Evolutionary conservation across 768 basidiomycete genomes (phyloP), one percentile per base, ranked within the genome.

Genomic region (Mycena vulgaris): DNA sequence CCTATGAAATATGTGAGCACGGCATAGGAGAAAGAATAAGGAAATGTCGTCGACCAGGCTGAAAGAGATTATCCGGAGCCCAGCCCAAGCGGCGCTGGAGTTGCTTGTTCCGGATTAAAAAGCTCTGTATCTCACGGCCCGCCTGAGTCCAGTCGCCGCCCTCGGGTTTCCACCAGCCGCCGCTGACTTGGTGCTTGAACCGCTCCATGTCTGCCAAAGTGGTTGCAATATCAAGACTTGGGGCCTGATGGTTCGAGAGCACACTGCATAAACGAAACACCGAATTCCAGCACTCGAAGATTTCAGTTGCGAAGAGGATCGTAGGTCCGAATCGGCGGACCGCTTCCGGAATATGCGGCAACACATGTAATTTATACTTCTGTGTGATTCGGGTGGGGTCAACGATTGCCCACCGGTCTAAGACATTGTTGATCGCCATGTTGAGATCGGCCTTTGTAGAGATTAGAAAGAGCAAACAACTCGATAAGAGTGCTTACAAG

Each of bases 301-400:
- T 48, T n/a, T 66, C 64, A 0, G 64, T 66, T 14, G 31, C 45
- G 28, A 16, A 66, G 3, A 66, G 27, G 3, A 40, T 27, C 1
- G 64, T 11, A 2, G 64, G 64, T 3, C 64, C 64, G 13, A 66
- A 66, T 21, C 63, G 63, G 0, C 9, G 31, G 17, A 58, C 35
- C 3, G n/a, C 64, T 0, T 47, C 31, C 1, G 35, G 31, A 13
- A 47, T 2, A 51, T 66, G 64, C 0, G 64, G 5, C 5, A 65
- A 23, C 27, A 65, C 53, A 14, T 65, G 63, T 9, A 65, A 42
- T 31, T 65, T 47, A 2, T 21, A 25, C 28, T 65, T 65, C 7
- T 25, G 13, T 0, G 75, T 8, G 17, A 82, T 80, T 1, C 72
- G 69, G 0, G 48, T 21, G 0, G 80, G 77, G 59, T 81, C 81